Evolutionary conservation across 2,329 filamentous ascomycete species (phyloP), one percentile per base, ranked within the genome.

Genomic region (Colletotrichum abscissum): DNA sequence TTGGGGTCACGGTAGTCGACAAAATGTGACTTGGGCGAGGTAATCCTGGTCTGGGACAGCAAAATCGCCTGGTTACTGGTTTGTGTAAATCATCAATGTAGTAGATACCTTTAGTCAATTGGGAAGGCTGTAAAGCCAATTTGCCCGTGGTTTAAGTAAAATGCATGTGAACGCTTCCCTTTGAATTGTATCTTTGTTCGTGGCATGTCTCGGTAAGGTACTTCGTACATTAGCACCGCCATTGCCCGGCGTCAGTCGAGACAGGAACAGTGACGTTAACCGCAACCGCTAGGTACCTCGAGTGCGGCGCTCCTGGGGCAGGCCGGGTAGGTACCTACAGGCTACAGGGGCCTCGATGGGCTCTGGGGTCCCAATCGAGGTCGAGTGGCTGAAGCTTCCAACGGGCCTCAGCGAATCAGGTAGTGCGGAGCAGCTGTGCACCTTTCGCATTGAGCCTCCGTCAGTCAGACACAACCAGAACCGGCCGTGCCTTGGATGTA

Each of bases 1-100:
- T 73, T 73, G 70, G 67, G 67, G 70, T 59, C 24, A 60, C 42
- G 66, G 60, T n/a, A 56, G 56, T 70, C 9, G 63, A 66, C 63
- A 54, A 38, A 62, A 26, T 24, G 55, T 19, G 67, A 33, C 46
- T 62, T 63, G 59, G 64, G 55, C 65, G 65, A 56, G 67, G 63
- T 70, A 62, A 73, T 49, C 19, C 56, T 14, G 63, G 63, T 33
- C 26, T 22, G 46, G 46, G 42, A 42, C 56, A 62, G 70, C 67
- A 56, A 57, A 26, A 46, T 14, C 35, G 26, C 19, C 24, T 30
- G 55, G 68, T 49, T 62, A 42, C 35, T 22, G 63, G 63, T 52
- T 42, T 56, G 26, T 70, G 55, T 70, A 70, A 70, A 70, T 42
- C 67, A 62, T 59, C 49, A 68, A 57, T n/a, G 26, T 57, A 68